Base-by-base conservation (phyloP, 768 basidiomycete species). In the Punctularia strigosozonata region DNA sequence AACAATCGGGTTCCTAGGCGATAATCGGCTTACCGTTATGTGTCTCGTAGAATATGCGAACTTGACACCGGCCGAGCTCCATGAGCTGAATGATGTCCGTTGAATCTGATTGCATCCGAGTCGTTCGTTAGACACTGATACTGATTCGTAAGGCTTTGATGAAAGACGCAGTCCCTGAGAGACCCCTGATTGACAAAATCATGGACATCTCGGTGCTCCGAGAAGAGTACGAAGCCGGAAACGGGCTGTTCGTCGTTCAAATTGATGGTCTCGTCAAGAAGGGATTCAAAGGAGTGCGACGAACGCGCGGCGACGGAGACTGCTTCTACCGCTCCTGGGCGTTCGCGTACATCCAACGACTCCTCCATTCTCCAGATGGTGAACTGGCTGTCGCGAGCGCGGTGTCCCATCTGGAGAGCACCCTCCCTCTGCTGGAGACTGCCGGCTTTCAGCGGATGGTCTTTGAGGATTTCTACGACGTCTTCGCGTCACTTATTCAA, bases 281-380 rank as follows among this genome's bases (percentile, higher is more conserved):
- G 31, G 88, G 87, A 2, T 91, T 73, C 60, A 62, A 62, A 24
- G 63, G 60, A 8, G 65, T 94, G 31, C 69, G 87, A 50, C 65
- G 87, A 39, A 74, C 82, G 0, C 70, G 78, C 59, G 89, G 90
- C 61, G 74, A 76, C 50, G 74, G 60, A 37, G 85, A 86, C 55
- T 94, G 91, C 54, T 94, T 92, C 58, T 95, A 92, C 56, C 69
- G 90, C 68, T 80, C 89, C 8, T 66, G 91, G 37, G 85, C 77
- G 5, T 88, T 87, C 47, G 77, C 86, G 5, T 89, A 83, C 53
- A 60, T 92, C 23, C 75, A 86, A 36, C 68, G 73, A n/a, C 65
- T 92, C 21, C 50, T 87, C 18, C 60, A 65, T 25, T 57, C 63
- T 1, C 37, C 58, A 19, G 65, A 80, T 39, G 58, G 50, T 12